Conservation (phyloP, 1,284 basidiomycete species). For the Trichosporon asahii region DNA sequence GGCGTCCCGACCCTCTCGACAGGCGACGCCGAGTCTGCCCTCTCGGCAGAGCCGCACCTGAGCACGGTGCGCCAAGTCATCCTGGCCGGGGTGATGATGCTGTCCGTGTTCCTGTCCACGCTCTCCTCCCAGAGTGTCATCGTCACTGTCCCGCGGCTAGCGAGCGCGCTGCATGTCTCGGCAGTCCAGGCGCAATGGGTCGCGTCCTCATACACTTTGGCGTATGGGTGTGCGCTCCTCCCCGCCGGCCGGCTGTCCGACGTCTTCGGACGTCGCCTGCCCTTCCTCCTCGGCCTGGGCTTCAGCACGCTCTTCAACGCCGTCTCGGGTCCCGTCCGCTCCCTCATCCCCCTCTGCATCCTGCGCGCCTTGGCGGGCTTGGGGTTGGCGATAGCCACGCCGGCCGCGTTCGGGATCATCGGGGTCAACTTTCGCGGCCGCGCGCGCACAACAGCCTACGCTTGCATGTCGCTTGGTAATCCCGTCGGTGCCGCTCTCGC, state of each 20-base stretch:
- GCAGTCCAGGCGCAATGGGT: slow-evolving; percentile 48
- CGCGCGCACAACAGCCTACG: slow-evolving; percentile 38
- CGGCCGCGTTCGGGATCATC: slow-evolving; percentile 41
- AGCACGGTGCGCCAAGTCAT: slow-evolving; percentile 19
- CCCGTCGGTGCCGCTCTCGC: slow-evolving; percentile 32
- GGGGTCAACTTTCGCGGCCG: slow-evolving; percentile 39
- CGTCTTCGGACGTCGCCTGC: slow-evolving; percentile 42
- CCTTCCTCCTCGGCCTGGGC: slow-evolving; percentile 44
- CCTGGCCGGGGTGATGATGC: slow-evolving; percentile 29
- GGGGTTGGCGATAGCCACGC: slow-evolving; percentile 27
- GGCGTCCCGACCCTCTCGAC: not conserved
- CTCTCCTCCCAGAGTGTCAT: slow-evolving; percentile 5
- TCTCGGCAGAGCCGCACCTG: not conserved
- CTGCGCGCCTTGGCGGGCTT: slow-evolving; percentile 30
- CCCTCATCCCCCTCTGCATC: slow-evolving; percentile 24
- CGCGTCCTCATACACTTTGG: slow-evolving; percentile 47
- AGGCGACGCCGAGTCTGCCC: not conserved
- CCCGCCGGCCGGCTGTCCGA: slow-evolving; percentile 49
- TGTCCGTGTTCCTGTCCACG: slow-evolving; percentile 26
- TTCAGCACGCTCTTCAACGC: slow-evolving; percentile 19
- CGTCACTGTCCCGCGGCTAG: slow-evolving; percentile 46
- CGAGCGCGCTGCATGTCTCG: slow-evolving; percentile 34
- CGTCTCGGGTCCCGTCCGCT: slow-evolving; percentile 27
- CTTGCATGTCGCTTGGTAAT: slow-evolving; percentile 34
- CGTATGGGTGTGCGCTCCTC: slow-evolving; percentile 48